A percentile compares a stretch with the other conserved stretches of the same genome.
Evolutionary conservation across 2,329 filamentous ascomycete species (phyloP).

Genomic region (Botrytis fabae): DNA sequence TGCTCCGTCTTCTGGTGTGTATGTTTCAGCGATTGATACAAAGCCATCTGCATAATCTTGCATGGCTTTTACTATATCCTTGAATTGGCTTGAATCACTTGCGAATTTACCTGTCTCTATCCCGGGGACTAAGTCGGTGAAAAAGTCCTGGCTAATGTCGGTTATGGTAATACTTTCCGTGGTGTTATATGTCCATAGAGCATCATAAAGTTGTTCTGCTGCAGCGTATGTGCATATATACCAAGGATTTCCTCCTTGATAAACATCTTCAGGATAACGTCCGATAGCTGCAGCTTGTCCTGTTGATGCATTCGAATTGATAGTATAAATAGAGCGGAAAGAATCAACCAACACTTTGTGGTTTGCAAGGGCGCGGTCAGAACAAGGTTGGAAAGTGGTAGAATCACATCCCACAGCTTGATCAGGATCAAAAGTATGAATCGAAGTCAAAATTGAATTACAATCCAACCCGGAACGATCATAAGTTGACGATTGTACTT

Average conservation of each 20-base stretch:
- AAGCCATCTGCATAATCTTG: conserved; percentile 62
- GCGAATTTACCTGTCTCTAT: conserved; percentile 62
- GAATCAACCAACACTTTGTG: conserved; percentile 74
- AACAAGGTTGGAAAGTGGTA: conserved; percentile 68
- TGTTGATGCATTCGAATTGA: conserved; percentile 64
- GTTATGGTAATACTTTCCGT: conserved; percentile 65
- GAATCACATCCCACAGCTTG: conserved; percentile 59
- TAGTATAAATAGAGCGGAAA: conserved; percentile 63
- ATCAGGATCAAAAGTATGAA: conserved; percentile 67
- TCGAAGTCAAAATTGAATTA: conserved; percentile 66
- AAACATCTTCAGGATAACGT: conserved; percentile 69
- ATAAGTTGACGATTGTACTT: conserved; percentile 47
- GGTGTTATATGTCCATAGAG: conserved; percentile 68
- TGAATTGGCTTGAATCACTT: conserved; percentile 58
- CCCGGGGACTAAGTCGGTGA: conserved; percentile 61
- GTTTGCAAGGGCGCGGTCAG: conserved; percentile 61
- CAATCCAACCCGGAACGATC: conserved; percentile 68
- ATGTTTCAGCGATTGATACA: conserved; percentile 49
- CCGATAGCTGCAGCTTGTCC: conserved; percentile 65
- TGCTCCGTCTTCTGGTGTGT: conserved; percentile 57
- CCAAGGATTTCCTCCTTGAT: conserved; percentile 80
- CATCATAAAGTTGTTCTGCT: conserved; percentile 51
- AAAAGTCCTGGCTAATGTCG: conserved; percentile 66
- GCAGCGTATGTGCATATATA: conserved; percentile 61
- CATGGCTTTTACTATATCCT: conserved; percentile 53